Percentiles rank a stretch among this genome's conserved stretches.
phyloP scores from a whole-genome alignment of 192 early-diverging fungal genomes.

The Backusella morwellensis region DNA sequence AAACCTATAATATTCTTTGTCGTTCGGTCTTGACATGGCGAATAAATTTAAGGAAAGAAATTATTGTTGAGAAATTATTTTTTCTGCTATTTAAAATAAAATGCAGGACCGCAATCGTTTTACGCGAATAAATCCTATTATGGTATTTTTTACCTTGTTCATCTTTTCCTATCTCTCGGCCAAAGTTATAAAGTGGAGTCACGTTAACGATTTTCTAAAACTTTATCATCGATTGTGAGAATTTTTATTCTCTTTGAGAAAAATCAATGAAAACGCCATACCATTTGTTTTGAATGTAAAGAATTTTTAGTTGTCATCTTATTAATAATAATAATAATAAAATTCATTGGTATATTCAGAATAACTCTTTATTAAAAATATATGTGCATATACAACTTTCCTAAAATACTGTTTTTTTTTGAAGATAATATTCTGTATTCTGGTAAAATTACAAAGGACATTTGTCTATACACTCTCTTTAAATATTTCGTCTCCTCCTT shows the following conservation, averaged over 20 bases:
- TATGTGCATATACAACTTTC: not conserved
- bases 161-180: not conserved
- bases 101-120: not conserved
- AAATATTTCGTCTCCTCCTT: not conserved
- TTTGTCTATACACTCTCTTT: not conserved
- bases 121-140: not conserved
- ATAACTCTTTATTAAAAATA: not conserved
- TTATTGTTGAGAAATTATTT: not conserved
- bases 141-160: conserved; percentile 6
- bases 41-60: not conserved
- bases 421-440: not conserved
- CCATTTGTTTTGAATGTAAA: too few species aligned
- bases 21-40: not conserved
- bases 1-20: not conserved
- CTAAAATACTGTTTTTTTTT: not conserved
- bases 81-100: not conserved
- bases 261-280: not conserved
- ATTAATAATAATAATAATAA: too few species aligned
- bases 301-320: too few species aligned
- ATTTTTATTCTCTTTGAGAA: not conserved
- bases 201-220: not conserved
- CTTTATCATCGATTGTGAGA: not conserved
- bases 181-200: not conserved
- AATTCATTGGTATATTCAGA: not conserved
- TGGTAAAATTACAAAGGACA: not conserved